Evolutionary conservation across 2,329 filamentous ascomycete species (phyloP).

Genomic region (Clarireedia paspali): DNA sequence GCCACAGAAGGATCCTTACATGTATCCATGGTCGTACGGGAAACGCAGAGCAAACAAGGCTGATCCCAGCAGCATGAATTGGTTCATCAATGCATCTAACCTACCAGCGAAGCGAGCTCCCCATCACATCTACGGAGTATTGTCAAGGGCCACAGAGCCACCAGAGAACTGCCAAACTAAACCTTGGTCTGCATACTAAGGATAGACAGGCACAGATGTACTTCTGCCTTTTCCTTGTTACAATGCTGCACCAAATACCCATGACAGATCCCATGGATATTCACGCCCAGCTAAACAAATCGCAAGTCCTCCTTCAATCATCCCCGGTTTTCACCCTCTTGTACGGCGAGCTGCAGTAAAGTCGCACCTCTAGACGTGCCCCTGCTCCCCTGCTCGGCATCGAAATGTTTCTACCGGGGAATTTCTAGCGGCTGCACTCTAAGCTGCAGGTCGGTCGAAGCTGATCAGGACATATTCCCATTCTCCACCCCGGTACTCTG

Average conservation of each 20-base stretch:
- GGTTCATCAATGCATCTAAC: slow-evolving; percentile 7
- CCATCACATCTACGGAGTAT: neutral
- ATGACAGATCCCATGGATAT: neutral
- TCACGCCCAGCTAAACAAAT: slow-evolving; percentile 4
- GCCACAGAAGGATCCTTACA: slow-evolving; percentile 6
- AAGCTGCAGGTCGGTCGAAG: neutral
- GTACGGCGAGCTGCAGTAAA: slow-evolving; percentile 4
- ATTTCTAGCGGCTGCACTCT: slow-evolving; percentile 6
- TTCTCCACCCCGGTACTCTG: neutral
- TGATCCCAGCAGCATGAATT: slow-evolving; percentile 8
- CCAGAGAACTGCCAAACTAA: neutral
- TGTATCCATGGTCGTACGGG: neutral
- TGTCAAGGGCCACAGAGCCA: neutral
- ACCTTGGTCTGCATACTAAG: neutral
- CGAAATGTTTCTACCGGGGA: slow-evolving; percentile 10
- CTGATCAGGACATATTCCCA: neutral
- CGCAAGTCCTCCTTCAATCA: slow-evolving; percentile 9
- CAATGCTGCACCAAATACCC: neutral
- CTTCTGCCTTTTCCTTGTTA: neutral
- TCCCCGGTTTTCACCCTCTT: slow-evolving; percentile 1
- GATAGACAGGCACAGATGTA: neutral
- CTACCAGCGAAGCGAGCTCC: neutral
- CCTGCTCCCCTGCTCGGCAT: slow-evolving; percentile 6
- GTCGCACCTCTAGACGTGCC: slow-evolving; percentile 5
- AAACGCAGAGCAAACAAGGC: neutral